Evolutionary conservation across 225 moss, liverwort and hornwort genomes (phyloP).

Genomic region (Bryoerythrophyllum caledonicum): DNA sequence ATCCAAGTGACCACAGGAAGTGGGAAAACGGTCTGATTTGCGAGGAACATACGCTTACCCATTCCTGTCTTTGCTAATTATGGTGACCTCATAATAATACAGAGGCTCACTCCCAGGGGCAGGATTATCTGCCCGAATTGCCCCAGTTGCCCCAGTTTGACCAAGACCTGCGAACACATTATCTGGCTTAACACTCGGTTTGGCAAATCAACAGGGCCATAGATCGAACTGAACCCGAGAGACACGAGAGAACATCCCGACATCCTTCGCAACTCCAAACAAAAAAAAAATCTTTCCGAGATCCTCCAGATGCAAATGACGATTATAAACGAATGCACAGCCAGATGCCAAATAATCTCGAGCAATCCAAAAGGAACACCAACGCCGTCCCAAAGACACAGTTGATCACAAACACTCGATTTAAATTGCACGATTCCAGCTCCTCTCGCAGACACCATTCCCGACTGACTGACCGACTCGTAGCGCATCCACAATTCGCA

Average conservation of each 20-base stretch:
- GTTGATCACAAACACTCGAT: background rate
- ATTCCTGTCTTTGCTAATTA: conserved; percentile 40
- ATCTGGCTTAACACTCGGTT: conserved; percentile 18
- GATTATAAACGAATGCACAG: background rate
- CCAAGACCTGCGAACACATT: conserved; percentile 34
- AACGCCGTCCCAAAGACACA: background rate
- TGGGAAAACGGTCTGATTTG: too few relatives aligned
- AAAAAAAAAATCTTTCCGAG: background rate
- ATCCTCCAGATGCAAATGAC: background rate
- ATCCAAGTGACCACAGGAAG: conserved; percentile 4
- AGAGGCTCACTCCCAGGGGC: conserved; percentile 36
- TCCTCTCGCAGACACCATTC: background rate
- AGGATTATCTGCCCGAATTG: conserved; percentile 37
- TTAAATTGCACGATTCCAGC: background rate
- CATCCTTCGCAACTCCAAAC: background rate
- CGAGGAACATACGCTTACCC: conserved; percentile 34
- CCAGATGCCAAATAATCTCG: background rate
- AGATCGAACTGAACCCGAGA: conserved; percentile 3
- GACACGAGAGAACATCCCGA: conserved; percentile 2
- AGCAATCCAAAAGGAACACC: background rate
- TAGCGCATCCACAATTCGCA: background rate
- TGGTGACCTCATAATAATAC: conserved; percentile 34
- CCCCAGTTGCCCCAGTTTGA: conserved; percentile 32
- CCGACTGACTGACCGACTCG: background rate
- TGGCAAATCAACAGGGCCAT: conserved; percentile 4